Conservation (phyloP, 1,139 yeast species). For the Kluyveromyces marxianus region DNA sequence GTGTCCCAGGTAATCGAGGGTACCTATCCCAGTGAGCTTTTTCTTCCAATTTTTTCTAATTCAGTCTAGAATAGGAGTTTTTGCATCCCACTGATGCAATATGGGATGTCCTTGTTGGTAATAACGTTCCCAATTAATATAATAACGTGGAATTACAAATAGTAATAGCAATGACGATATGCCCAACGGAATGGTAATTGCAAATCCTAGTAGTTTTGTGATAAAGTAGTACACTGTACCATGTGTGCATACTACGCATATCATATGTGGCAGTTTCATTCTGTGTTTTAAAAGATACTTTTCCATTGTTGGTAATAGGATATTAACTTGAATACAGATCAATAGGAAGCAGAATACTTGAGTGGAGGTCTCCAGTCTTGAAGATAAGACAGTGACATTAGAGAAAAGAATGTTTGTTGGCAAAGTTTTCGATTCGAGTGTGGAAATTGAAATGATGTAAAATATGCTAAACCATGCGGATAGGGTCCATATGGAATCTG, state of each 20-base stretch:
- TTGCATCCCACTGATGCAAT: conserved; percentile 28
- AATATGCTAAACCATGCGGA: conserved; percentile 68
- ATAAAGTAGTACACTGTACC: conserved; percentile 23
- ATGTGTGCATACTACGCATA: conserved; percentile 12
- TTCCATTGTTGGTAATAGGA: conserved; percentile 24
- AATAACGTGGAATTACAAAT: conserved; percentile 22
- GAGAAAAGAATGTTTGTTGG: conserved; percentile 80
- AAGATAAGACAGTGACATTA: conserved; percentile 84
- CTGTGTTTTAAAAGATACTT: conserved; percentile 11
- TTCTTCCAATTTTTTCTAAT: not conserved
- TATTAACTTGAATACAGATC: conserved; percentile 26
- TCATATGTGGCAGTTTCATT: conserved; percentile 8
- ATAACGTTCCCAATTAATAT: conserved; percentile 26
- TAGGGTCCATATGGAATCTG: conserved; percentile 93
- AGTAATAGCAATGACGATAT: conserved; percentile 16
- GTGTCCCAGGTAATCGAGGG: too few relatives aligned
- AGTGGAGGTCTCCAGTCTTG: conserved; percentile 64
- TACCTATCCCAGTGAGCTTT: too few relatives aligned
- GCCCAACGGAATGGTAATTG: conserved; percentile 17
- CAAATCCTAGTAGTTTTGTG: conserved; percentile 18
- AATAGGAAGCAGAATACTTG: conserved; percentile 66
- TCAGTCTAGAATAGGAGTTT: conserved; percentile 23
- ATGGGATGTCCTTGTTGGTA: conserved; percentile 24
- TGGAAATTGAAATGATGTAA: conserved; percentile 40
- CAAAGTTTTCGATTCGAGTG: conserved; percentile 42